Evolutionary conservation across 78 protist genomes (phyloP).

Genomic region (Cavenderia fasciculata): DNA sequence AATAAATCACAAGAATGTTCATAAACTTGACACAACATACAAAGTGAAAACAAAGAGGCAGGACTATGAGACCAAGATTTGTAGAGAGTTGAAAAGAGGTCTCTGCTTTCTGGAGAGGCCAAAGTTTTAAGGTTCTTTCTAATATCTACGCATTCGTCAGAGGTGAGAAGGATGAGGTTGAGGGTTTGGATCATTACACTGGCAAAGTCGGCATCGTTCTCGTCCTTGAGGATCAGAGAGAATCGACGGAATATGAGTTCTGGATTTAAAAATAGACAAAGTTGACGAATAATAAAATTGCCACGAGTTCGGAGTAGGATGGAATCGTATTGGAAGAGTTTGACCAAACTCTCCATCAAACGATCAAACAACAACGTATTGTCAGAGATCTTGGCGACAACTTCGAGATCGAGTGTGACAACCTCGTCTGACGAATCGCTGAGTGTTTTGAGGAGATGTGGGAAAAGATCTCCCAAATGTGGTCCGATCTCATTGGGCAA

Average conservation of each 20-base stretch:
- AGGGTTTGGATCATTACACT: slow-evolving; percentile 85
- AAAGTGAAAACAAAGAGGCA: slow-evolving; percentile 71
- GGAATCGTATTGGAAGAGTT: slow-evolving; percentile 21
- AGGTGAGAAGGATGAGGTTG: slow-evolving; percentile 88
- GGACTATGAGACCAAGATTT: slow-evolving; percentile 76
- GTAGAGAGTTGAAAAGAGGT: slow-evolving; percentile 75
- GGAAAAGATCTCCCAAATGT: slow-evolving; percentile 62
- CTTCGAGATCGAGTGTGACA: slow-evolving; percentile 72
- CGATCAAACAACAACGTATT: slow-evolving; percentile 24
- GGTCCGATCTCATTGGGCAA: slow-evolving; percentile 30
- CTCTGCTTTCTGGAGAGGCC: slow-evolving; percentile 36
- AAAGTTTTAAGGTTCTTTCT: slow-evolving; percentile 48
- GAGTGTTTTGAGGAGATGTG: slow-evolving; percentile 64
- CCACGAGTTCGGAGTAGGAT: slow-evolving; percentile 62
- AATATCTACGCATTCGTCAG: slow-evolving; percentile 82
- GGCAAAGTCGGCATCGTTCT: slow-evolving; percentile 85
- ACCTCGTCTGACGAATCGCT: slow-evolving; percentile 81
- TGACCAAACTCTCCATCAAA: slow-evolving; percentile 49
- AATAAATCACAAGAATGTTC: slow-evolving; percentile 59
- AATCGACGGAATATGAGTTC: slow-evolving; percentile 63
- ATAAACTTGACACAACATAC: slow-evolving; percentile 77
- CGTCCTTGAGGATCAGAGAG: slow-evolving; percentile 22
- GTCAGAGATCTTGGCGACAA: slow-evolving; percentile 75
- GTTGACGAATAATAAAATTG: slow-evolving; percentile 74
- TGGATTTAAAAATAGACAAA: slow-evolving; percentile 68